Conservation (phyloP, 371 early-diverging fungal genomes). For the Phascolomyces articulosus region DNA sequence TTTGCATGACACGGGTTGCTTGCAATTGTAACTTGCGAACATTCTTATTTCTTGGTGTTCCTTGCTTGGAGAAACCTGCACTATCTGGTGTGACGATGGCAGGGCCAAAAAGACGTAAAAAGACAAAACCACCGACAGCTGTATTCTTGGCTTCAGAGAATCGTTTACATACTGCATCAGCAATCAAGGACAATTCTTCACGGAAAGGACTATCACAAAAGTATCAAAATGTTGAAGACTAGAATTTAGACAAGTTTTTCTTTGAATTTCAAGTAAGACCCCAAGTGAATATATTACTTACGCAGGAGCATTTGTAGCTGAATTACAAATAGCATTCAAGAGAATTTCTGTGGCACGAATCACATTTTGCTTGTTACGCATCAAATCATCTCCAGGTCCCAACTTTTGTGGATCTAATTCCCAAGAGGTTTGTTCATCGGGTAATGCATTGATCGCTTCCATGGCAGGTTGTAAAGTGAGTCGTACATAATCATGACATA, state of each 20-base stretch:
- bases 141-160: slow-evolving; percentile 86
- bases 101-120: slow-evolving; percentile 92
- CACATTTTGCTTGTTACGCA: slow-evolving; percentile 78
- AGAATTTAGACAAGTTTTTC: too few relatives aligned
- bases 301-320: slow-evolving; percentile 68
- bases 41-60: slow-evolving; percentile 38
- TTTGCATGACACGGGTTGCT: slow-evolving; percentile 94
- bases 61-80: slow-evolving; percentile 49
- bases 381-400: slow-evolving; percentile 57
- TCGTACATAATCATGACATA: slow-evolving; percentile 82
- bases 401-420: slow-evolving; percentile 87
- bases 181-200: slow-evolving; percentile 77
- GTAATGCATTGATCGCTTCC: slow-evolving; percentile 51
- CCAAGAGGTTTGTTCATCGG: slow-evolving; percentile 57
- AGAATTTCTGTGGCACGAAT: slow-evolving; percentile 75
- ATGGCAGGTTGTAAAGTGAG: slow-evolving; percentile 81
- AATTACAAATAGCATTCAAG: slow-evolving; percentile 80
- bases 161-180: slow-evolving; percentile 72
- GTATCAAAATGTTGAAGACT: too few relatives aligned
- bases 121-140: slow-evolving; percentile 94
- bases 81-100: slow-evolving; percentile 87
- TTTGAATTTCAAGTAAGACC: too few relatives aligned
- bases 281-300: slow-evolving; percentile 17
- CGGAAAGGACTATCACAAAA: slow-evolving; percentile 54
- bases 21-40: slow-evolving; percentile 81